Evolutionary conservation across 345 rosid genomes (phyloP).

Genomic region (Hevea brasiliensis): DNA sequence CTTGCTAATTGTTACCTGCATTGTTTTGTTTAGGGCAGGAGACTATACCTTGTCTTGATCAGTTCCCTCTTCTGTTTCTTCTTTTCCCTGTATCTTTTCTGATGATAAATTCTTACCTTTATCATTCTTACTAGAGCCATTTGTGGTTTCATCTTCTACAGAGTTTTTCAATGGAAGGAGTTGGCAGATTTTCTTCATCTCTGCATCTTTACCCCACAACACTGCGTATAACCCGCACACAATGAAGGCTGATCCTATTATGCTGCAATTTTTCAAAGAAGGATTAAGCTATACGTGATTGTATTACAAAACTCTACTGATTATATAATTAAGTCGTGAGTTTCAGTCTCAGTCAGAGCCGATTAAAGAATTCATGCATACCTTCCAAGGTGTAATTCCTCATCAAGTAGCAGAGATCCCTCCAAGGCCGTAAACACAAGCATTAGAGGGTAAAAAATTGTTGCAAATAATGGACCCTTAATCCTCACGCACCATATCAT

Average conservation of each 20-base stretch:
- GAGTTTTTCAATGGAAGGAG: neutral
- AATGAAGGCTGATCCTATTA: slow-evolving; percentile 48
- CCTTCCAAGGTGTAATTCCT: slow-evolving; percentile 41
- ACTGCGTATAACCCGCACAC: slow-evolving; percentile 48
- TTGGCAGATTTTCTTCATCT: slow-evolving; percentile 25
- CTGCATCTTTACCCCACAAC: slow-evolving; percentile 55
- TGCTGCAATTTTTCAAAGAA: slow-evolving; percentile 27
- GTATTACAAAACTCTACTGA: too few species aligned
- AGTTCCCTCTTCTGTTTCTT: neutral
- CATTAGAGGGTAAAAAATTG: slow-evolving; percentile 36
- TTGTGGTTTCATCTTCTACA: neutral
- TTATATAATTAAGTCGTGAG: too few species aligned
- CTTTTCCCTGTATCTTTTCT: neutral
- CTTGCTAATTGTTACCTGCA: too few species aligned
- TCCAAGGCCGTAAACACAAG: slow-evolving; percentile 29
- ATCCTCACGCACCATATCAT: slow-evolving; percentile 33
- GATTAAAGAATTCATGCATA: neutral
- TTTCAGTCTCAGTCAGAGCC: too few species aligned
- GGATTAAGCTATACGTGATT: neutral
- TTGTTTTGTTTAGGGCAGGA: neutral
- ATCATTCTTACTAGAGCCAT: neutral
- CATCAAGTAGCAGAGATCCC: slow-evolving; percentile 29
- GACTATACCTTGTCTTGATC: neutral
- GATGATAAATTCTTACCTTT: neutral
- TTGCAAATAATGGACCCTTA: slow-evolving; percentile 33